Evolutionary conservation across 352 stramenopile genomes (phyloP).

Genomic region (Globisporangium ultimum): DNA sequence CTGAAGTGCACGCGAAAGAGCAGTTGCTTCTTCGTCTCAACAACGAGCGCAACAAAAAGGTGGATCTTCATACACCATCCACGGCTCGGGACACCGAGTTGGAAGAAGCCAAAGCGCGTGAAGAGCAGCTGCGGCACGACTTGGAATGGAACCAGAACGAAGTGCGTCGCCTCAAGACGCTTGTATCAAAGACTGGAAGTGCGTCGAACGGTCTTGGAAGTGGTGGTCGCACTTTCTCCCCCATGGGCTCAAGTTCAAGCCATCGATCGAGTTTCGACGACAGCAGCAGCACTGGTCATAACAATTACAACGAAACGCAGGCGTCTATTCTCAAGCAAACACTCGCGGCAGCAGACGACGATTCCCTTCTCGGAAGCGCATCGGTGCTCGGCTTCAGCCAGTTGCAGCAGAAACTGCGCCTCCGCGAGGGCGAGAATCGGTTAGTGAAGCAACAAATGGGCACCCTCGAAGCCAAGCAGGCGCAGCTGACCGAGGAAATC

Average conservation of each 20-base stretch:
- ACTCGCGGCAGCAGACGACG: constrained; percentile 34
- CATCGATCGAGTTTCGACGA: constrained; percentile 19
- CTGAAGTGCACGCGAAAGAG: constrained; percentile 31
- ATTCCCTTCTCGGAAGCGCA: constrained; percentile 26
- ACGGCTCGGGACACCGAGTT: constrained; percentile 24
- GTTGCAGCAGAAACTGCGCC: constrained; percentile 64
- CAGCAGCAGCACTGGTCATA: constrained; percentile 11
- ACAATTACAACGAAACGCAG: constrained; percentile 26
- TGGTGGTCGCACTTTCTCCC: not conserved
- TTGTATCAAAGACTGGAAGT: not conserved
- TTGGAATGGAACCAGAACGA: constrained; percentile 64
- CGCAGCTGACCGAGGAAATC: constrained; percentile 68
- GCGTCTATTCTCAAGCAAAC: constrained; percentile 63
- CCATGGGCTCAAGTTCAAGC: not conserved
- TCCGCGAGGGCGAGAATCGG: constrained; percentile 72
- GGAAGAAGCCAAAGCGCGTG: constrained; percentile 34
- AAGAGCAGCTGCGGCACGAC: constrained; percentile 49
- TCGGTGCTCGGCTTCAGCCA: constrained; percentile 75
- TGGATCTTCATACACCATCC: constrained; percentile 14
- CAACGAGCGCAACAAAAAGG: constrained; percentile 10
- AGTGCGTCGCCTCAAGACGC: constrained; percentile 37
- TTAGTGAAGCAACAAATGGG: constrained; percentile 72
- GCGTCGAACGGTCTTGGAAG: not conserved
- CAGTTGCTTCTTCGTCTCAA: constrained; percentile 33
- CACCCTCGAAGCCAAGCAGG: constrained; percentile 59